A percentile compares a stretch with the other conserved stretches of the same genome.
Evolutionary conservation across 2,329 filamentous ascomycete species (phyloP).

Genomic region (Cladosporium colombiae): DNA sequence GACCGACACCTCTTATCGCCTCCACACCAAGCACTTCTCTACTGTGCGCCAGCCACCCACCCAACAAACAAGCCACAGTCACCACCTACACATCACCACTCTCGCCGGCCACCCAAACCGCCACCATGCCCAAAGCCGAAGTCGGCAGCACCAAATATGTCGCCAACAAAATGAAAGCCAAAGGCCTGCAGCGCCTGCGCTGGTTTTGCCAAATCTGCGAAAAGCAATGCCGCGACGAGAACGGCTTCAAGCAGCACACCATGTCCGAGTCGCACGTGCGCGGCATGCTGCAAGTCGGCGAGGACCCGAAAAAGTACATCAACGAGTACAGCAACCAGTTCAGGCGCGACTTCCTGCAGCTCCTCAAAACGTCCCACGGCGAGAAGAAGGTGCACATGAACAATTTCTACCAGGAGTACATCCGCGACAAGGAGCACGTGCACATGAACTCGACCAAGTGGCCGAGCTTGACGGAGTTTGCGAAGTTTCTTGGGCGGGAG

Average conservation of each 20-base stretch:
- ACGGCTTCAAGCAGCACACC: constrained; percentile 82
- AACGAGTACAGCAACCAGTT: constrained; percentile 82
- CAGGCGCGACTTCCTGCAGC: constrained; percentile 71
- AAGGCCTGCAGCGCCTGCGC: constrained; percentile 74
- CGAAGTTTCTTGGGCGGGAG: constrained; percentile 80
- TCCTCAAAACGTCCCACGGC: constrained; percentile 80
- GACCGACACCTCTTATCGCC: not conserved
- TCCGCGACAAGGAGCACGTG: constrained; percentile 80
- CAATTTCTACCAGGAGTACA: constrained; percentile 93
- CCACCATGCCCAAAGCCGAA: constrained; percentile 86
- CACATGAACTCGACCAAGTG: constrained; percentile 95
- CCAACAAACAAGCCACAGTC: too few relatives aligned
- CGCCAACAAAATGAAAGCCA: constrained; percentile 85
- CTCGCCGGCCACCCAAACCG: constrained; percentile 9
- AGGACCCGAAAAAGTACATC: constrained; percentile 82
- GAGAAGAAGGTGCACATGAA: constrained; percentile 90
- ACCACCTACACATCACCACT: not conserved
- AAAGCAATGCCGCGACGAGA: constrained; percentile 77
- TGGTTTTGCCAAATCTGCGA: constrained; percentile 89
- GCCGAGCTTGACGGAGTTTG: constrained; percentile 85
- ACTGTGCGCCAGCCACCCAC: not conserved
- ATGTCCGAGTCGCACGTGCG: constrained; percentile 83
- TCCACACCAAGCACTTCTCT: not conserved
- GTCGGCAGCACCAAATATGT: constrained; percentile 88
- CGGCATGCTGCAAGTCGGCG: constrained; percentile 84